phyloP scores from a whole-genome alignment of 495 filamentous ascomycete species.

The Aspergillus taichungensis region DNA sequence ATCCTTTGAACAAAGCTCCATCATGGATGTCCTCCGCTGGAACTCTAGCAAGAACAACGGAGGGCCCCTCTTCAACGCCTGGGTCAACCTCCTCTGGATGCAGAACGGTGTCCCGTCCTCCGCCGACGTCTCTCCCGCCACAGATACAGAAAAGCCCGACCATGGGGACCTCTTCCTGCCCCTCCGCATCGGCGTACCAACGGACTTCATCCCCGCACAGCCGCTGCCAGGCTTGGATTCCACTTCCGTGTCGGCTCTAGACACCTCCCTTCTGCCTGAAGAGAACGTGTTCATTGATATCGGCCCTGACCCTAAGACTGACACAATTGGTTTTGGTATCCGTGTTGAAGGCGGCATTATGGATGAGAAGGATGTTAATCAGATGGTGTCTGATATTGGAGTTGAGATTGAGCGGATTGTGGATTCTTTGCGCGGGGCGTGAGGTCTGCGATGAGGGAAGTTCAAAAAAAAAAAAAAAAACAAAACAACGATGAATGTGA shows the following conservation, averaged over 20 bases:
- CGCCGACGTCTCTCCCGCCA: not conserved
- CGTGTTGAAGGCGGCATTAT: slow-evolving; percentile 18
- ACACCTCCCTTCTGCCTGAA: slow-evolving; percentile 16
- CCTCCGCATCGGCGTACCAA: slow-evolving; percentile 15
- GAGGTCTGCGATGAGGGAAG: no score
- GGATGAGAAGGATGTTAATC: slow-evolving; percentile 10
- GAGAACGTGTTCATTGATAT: slow-evolving; percentile 26
- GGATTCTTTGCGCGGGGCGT: not conserved
- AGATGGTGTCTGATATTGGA: slow-evolving; percentile 14
- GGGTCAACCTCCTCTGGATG: slow-evolving; percentile 28
- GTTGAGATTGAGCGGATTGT: slow-evolving; percentile 14
- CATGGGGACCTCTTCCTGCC: slow-evolving; percentile 10
- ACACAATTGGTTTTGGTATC: slow-evolving; percentile 22
- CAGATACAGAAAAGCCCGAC: not conserved
- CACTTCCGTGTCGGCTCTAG: slow-evolving; percentile 15
- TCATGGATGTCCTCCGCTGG: slow-evolving; percentile 17
- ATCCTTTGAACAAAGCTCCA: slow-evolving; percentile 22
- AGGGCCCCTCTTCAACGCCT: slow-evolving; percentile 23
- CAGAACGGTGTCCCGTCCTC: slow-evolving; percentile 9
- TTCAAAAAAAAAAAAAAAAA: no score
- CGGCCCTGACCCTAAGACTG: slow-evolving; percentile 11
- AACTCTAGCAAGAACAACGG: slow-evolving; percentile 2
- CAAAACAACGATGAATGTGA: no score
- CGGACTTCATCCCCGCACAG: slow-evolving; percentile 15
- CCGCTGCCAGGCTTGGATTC: not conserved